phyloP scores from a whole-genome alignment of 768 basidiomycete species.

The Lyophyllum semitale region DNA sequence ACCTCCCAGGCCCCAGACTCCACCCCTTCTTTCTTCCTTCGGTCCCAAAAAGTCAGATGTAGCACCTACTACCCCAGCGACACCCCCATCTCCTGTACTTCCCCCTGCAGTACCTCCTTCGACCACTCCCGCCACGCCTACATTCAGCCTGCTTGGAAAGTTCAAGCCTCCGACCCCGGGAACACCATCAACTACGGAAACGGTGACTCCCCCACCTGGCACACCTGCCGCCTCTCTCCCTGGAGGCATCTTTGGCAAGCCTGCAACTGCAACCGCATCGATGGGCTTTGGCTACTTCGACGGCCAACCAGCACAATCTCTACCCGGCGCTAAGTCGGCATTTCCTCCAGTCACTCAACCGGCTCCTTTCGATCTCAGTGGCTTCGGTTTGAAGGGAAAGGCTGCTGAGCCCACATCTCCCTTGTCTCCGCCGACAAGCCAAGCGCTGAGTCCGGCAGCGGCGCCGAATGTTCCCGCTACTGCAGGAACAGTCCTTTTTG shows the following conservation, averaged over 20 bases:
- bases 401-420: not conserved
- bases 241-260: not conserved
- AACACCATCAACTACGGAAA: not conserved
- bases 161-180: not conserved
- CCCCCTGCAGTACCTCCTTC: slow-evolving; percentile 1
- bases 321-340: not conserved
- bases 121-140: not conserved
- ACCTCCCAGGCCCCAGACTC: slow-evolving; percentile 46
- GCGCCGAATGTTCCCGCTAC: too few relatives aligned
- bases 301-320: not conserved
- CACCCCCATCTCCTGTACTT: slow-evolving; percentile 1
- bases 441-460: too few relatives aligned
- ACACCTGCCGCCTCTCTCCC: not conserved
- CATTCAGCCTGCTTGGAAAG: slow-evolving; percentile 3
- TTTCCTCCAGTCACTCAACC: not conserved
- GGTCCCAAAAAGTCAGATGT: slow-evolving; percentile 11
- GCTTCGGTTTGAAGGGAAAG: slow-evolving; percentile 5
- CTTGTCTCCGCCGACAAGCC: not conserved
- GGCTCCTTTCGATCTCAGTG: not conserved
- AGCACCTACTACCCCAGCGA: slow-evolving; percentile 1
- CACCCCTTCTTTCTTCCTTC: slow-evolving; percentile 44
- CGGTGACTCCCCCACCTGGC: too few relatives aligned
- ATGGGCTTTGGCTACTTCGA: slow-evolving; percentile 1
- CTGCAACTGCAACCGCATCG: not conserved
- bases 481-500: not conserved